These are phyloP conservation scores for Mucor mucedo DNA, from an alignment of 371 early-diverging fungal species.

Conservation along the genomic window DNA sequence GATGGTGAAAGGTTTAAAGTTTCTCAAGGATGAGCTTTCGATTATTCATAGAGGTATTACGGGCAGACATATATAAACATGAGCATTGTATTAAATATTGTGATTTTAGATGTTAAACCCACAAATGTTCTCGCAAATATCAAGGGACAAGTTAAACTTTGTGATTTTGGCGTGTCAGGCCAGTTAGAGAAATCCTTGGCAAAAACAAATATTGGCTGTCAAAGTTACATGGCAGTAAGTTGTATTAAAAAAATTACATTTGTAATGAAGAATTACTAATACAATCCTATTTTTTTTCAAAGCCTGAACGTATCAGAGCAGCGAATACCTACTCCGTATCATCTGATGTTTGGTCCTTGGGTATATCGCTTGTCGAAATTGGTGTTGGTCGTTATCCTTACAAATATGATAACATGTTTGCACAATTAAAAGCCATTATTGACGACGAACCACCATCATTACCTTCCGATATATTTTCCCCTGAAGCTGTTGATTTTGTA, in stretches of 20 bases:
- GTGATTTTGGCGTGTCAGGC: conserved; percentile 92
- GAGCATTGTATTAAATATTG: background rate
- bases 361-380: conserved; percentile 91
- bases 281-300: background rate
- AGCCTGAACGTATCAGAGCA: conserved; percentile 81
- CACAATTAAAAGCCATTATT: conserved; percentile 88
- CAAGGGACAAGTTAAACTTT: conserved; percentile 89
- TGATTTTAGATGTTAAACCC: conserved; percentile 84
- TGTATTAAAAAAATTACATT: background rate
- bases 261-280: background rate
- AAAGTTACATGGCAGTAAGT: conserved; percentile 92
- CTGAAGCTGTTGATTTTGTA: conserved; percentile 80
- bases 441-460: conserved; percentile 78
- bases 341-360: conserved; percentile 91
- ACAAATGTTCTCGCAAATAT: conserved; percentile 91
- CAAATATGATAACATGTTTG: conserved; percentile 77
- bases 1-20: conserved; percentile 88
- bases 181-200: conserved; percentile 89
- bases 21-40: conserved; percentile 85
- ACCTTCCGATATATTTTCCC: conserved; percentile 66
- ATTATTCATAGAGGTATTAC: conserved; percentile 84
- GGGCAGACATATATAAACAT: background rate
- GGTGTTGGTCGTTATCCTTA: conserved; percentile 89
- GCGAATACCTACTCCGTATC: conserved; percentile 75
- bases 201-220: conserved; percentile 93